phyloP scores from a whole-genome alignment of 1,284 basidiomycete genomes.

The Ganoderma boninense region DNA sequence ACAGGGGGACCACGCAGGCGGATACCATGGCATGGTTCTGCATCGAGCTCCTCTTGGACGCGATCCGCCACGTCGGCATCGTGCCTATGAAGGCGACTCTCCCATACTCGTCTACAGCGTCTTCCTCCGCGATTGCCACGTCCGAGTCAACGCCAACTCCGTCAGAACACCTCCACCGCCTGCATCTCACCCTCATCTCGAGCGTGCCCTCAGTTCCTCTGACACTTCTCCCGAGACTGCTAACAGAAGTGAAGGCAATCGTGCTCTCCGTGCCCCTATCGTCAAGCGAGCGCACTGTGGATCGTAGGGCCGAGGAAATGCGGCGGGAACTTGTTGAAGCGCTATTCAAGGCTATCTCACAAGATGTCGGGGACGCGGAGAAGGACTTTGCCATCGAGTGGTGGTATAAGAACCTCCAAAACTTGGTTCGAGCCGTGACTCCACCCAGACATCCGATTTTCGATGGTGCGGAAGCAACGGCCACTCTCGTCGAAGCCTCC shows the following conservation, averaged over 20 bases:
- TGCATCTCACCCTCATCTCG: slow-evolving; percentile 67
- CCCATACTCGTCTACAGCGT: slow-evolving; percentile 8
- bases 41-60: slow-evolving; percentile 58
- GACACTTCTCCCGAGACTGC: slow-evolving; percentile 57
- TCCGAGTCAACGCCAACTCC: not conserved
- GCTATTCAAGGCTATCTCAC: slow-evolving; percentile 66
- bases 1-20: slow-evolving; percentile 17
- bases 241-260: slow-evolving; percentile 55
- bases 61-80: slow-evolving; percentile 41
- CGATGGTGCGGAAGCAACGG: slow-evolving; percentile 15
- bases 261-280: slow-evolving; percentile 36
- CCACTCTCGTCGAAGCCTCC: not conserved
- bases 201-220: slow-evolving; percentile 65
- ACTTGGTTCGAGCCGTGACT: slow-evolving; percentile 23
- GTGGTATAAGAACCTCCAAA: slow-evolving; percentile 61
- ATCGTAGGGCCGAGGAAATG: slow-evolving; percentile 31
- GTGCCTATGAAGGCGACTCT: slow-evolving; percentile 4
- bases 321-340: slow-evolving; percentile 61
- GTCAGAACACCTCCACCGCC: slow-evolving; percentile 55
- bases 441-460: slow-evolving; percentile 10
- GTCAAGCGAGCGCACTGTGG: slow-evolving; percentile 7
- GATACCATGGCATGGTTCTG: slow-evolving; percentile 67
- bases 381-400: slow-evolving; percentile 69
- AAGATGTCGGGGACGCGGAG: slow-evolving; percentile 70
- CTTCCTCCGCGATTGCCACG: slow-evolving; percentile 7